phyloP scores from a whole-genome alignment of 2,329 filamentous ascomycete genomes.

The Alternaria dauci region DNA sequence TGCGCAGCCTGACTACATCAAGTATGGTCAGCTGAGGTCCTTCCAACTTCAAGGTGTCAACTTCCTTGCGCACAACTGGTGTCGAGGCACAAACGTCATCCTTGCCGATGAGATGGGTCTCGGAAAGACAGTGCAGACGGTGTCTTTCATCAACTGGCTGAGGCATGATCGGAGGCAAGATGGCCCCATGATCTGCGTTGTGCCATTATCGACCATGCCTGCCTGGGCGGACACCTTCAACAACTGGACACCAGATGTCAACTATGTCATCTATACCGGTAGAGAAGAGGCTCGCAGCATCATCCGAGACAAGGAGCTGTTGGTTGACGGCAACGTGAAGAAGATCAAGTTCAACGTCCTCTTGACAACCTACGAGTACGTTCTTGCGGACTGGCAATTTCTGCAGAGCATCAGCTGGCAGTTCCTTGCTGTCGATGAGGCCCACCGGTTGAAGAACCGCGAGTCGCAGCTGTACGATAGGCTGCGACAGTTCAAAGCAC shows the following conservation, averaged over 20 bases:
- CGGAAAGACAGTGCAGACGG: slow-evolving; percentile 97
- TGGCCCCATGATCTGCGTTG: slow-evolving; percentile 96
- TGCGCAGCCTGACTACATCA: slow-evolving; percentile 84
- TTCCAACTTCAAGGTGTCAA: slow-evolving; percentile 96
- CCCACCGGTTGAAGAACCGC: slow-evolving; percentile 94
- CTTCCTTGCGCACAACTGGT: slow-evolving; percentile 97
- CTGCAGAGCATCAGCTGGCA: slow-evolving; percentile 96
- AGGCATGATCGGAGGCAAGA: slow-evolving; percentile 89
- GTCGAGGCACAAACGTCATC: slow-evolving; percentile 91
- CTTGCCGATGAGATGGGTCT: slow-evolving; percentile 98
- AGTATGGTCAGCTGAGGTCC: slow-evolving; percentile 82
- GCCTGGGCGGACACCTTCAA: slow-evolving; percentile 99
- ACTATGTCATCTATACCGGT: slow-evolving; percentile 96
- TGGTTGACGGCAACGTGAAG: slow-evolving; percentile 83
- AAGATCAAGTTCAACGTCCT: slow-evolving; percentile 98
- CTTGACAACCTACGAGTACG: slow-evolving; percentile 97
- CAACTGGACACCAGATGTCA: slow-evolving; percentile 92
- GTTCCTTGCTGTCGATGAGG: slow-evolving; percentile 94
- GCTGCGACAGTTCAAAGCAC: slow-evolving; percentile 84
- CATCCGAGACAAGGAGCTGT: slow-evolving; percentile 88
- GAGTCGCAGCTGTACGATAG: slow-evolving; percentile 92
- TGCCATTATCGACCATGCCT: slow-evolving; percentile 94
- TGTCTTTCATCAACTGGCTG: slow-evolving; percentile 96
- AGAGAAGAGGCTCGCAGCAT: slow-evolving; percentile 85
- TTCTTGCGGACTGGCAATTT: slow-evolving; percentile 84